Conservation (phyloP, 2,329 filamentous ascomycete species). For the Trichoderma oligosporum region DNA sequence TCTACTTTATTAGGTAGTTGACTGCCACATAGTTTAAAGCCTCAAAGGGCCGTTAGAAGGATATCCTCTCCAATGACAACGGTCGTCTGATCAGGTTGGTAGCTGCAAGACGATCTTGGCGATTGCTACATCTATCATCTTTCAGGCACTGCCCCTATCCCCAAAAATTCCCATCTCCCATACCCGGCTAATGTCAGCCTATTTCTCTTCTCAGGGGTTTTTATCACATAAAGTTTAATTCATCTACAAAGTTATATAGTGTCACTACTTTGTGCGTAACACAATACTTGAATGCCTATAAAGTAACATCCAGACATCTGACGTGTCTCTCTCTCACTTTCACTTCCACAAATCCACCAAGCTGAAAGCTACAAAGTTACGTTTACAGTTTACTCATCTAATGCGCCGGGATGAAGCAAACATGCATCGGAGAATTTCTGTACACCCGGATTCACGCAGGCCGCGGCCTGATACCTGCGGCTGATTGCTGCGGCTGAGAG, state of each 20-base stretch:
- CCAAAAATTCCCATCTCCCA: neutral
- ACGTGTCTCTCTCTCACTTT: neutral
- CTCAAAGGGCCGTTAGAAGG: neutral
- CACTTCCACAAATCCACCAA: neutral
- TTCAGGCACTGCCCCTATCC: neutral
- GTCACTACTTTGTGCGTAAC: neutral
- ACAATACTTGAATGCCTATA: neutral
- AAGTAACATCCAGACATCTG: neutral
- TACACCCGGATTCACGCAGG: neutral
- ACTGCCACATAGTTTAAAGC: neutral
- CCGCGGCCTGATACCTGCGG: neutral
- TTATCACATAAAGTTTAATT: neutral
- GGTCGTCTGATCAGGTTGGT: neutral
- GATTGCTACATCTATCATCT: neutral
- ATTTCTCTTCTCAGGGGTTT: neutral
- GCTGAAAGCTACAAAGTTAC: neutral
- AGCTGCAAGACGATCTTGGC: neutral
- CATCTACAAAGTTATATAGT: neutral
- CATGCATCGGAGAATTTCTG: conserved; percentile 20
- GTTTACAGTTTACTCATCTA: conserved; percentile 1
- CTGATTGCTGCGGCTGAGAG: neutral
- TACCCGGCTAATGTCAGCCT: neutral
- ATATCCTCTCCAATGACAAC: neutral
- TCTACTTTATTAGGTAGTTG: neutral
- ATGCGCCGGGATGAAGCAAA: conserved; percentile 10